Conservation (phyloP, 2,329 filamentous ascomycete species). For the Mollisia scopiformis region DNA sequence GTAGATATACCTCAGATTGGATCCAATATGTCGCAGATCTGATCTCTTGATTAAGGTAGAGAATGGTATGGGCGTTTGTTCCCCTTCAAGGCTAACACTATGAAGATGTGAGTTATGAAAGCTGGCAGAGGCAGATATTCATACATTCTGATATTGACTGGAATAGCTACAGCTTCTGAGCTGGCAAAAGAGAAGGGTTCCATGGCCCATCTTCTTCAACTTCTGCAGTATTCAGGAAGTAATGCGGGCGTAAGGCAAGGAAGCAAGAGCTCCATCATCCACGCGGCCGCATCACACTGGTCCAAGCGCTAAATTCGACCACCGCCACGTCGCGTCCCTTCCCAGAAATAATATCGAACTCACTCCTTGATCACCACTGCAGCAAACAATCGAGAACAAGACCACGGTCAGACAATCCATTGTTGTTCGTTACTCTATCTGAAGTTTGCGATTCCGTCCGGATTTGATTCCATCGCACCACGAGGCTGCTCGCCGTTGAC, state of each 20-base stretch:
- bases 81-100: slow-evolving; percentile 77
- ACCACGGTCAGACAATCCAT: background rate
- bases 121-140: slow-evolving; percentile 7
- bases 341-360: slow-evolving; percentile 9
- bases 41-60: slow-evolving; percentile 79
- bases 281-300: background rate
- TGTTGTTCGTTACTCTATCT: too few species aligned
- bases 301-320: slow-evolving; percentile 4
- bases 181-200: slow-evolving; percentile 96
- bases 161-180: slow-evolving; percentile 80
- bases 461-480: background rate
- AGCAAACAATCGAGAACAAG: background rate
- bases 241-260: background rate
- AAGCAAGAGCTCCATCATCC: background rate
- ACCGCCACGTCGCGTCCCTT: background rate
- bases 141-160: slow-evolving; percentile 69
- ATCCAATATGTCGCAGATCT: slow-evolving; percentile 84
- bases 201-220: slow-evolving; percentile 55
- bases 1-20: slow-evolving; percentile 68
- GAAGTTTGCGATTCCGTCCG: background rate
- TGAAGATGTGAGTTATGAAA: slow-evolving; percentile 35
- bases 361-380: background rate
- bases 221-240: background rate
- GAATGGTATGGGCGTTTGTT: slow-evolving; percentile 72
- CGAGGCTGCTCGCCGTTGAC: too few species aligned